Evolutionary conservation across 2,329 filamentous ascomycete species (phyloP).

Genomic region (Emergomyces africanus): DNA sequence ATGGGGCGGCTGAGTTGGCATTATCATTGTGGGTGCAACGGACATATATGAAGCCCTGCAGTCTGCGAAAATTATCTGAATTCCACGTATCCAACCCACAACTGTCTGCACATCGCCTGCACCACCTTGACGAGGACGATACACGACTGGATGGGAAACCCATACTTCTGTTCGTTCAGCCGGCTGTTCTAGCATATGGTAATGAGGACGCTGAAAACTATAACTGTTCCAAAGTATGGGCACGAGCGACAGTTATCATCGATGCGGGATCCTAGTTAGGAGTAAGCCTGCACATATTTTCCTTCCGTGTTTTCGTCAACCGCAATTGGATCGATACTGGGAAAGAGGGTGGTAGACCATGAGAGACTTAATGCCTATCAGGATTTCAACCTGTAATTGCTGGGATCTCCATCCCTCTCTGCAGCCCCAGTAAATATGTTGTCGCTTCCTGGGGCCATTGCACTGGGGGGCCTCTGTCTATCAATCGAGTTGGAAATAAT

Average conservation of each 20-base stretch:
- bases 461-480: background rate
- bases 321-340: background rate
- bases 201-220: conserved; percentile 15
- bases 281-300: background rate
- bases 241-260: conserved; percentile 12
- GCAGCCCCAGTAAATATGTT: background rate
- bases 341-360: background rate
- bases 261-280: background rate
- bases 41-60: background rate
- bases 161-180: conserved; percentile 11
- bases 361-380: background rate
- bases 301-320: background rate
- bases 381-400: background rate
- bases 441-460: background rate
- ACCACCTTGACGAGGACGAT: conserved; percentile 14
- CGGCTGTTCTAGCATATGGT: conserved; percentile 13
- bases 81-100: background rate
- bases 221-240: conserved; percentile 13
- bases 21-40: background rate
- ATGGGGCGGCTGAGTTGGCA: background rate
- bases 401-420: background rate
- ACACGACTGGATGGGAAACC: conserved; percentile 8
- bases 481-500: background rate
- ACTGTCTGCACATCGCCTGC: conserved; percentile 12
- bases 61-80: background rate